Conservation (phyloP, 2,329 filamentous ascomycete species). For the Trichoderma simmonsii region DNA sequence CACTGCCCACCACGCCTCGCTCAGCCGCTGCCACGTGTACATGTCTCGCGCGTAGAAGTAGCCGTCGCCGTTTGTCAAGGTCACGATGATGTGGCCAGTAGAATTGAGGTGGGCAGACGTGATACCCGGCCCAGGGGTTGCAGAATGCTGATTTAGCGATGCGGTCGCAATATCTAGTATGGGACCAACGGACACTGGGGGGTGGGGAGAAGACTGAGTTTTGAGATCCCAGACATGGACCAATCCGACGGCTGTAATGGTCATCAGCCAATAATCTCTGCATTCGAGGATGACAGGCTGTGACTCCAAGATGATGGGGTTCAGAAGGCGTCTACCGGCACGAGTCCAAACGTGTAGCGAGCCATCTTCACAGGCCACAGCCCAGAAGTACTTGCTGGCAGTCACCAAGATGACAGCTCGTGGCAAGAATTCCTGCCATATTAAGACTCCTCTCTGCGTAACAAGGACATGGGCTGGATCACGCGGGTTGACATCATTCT, state of each 20-base stretch:
- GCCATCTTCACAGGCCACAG: conserved; percentile 89
- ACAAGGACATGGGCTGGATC: conserved; percentile 84
- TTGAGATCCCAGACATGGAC: conserved; percentile 93
- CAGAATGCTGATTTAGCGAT: conserved; percentile 69
- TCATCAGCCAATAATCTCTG: conserved; percentile 83
- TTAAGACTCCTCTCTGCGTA: conserved; percentile 70
- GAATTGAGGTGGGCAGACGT: conserved; percentile 91
- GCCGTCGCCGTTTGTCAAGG: conserved; percentile 89
- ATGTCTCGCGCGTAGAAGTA: conserved; percentile 84
- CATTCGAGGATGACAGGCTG: conserved; percentile 94
- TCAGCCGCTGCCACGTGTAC: conserved; percentile 92
- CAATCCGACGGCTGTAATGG: conserved; percentile 82
- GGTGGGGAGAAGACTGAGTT: conserved; percentile 78
- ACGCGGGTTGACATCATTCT: conserved; percentile 71
- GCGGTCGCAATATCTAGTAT: conserved; percentile 83
- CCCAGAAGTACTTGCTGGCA: conserved; percentile 88
- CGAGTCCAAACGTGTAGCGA: conserved; percentile 89
- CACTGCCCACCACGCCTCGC: conserved; percentile 96
- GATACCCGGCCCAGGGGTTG: conserved; percentile 76
- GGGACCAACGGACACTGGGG: conserved; percentile 83
- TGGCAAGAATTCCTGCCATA: conserved; percentile 95
- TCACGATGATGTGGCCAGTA: conserved; percentile 80
- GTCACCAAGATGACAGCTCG: conserved; percentile 84
- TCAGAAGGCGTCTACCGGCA: conserved; percentile 80
- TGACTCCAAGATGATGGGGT: conserved; percentile 81